Conservation (phyloP, 768 basidiomycete species). For the Sporobolomyces pararoseus region DNA sequence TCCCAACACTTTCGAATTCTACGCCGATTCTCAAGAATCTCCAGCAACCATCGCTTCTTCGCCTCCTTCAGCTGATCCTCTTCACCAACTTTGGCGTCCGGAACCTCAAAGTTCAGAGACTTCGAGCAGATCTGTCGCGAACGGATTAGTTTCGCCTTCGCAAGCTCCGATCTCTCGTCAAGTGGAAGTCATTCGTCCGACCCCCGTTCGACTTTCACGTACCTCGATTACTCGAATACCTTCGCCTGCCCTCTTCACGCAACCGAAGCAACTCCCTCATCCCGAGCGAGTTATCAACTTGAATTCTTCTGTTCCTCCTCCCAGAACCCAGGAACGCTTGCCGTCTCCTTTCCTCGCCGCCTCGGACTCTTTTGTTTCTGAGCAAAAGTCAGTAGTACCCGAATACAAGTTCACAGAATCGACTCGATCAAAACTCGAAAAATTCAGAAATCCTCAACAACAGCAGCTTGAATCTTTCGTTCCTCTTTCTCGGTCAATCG, state of each 20-base stretch:
- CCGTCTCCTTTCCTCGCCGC: not conserved
- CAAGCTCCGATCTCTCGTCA: not conserved
- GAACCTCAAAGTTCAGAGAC: too few species aligned
- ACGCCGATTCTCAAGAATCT: not conserved
- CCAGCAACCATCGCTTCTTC: not conserved
- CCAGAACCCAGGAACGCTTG: not conserved
- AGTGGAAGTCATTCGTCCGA: not conserved
- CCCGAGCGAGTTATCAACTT: too few species aligned
- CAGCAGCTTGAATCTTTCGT: not conserved
- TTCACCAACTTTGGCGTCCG: not conserved
- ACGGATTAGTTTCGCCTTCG: too few species aligned
- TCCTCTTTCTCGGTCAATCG: too few species aligned
- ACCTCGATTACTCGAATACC: not conserved
- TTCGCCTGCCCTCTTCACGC: too few species aligned
- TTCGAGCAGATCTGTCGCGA: too few species aligned
- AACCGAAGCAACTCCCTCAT: too few species aligned
- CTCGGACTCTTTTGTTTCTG: too few species aligned
- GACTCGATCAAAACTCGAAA: conserved; percentile 3
- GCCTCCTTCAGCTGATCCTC: not conserved
- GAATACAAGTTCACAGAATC: not conserved
- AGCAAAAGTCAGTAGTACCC: too few species aligned
- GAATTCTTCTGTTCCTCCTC: too few species aligned
- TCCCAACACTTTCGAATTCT: not conserved
- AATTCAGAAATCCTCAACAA: not conserved
- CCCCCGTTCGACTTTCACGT: not conserved